A percentile compares a stretch with the other conserved stretches of the same genome.
phyloP scores from a whole-genome alignment of 2,329 filamentous ascomycete species.

The Ilyonectria sp. region DNA sequence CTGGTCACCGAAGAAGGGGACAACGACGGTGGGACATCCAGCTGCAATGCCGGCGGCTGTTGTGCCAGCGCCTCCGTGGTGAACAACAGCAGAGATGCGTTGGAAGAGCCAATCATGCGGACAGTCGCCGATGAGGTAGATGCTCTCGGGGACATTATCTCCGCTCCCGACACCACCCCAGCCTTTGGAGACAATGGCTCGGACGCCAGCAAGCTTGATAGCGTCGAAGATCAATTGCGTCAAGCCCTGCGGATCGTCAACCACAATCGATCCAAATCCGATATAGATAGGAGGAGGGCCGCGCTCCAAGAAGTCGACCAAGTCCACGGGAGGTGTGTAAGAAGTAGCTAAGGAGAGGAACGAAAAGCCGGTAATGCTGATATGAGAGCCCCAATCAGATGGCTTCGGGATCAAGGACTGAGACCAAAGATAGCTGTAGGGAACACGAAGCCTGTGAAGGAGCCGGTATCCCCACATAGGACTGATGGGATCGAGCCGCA shows the following conservation, averaged over 20 bases:
- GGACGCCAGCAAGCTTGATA: slow-evolving; percentile 68
- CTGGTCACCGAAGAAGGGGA: slow-evolving; percentile 77
- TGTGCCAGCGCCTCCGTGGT: slow-evolving; percentile 57
- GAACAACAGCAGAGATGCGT: slow-evolving; percentile 70
- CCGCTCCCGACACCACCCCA: slow-evolving; percentile 73
- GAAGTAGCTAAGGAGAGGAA: slow-evolving; percentile 68
- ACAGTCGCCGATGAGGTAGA: slow-evolving; percentile 75
- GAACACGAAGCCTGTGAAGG: slow-evolving; percentile 74
- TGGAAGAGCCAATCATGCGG: slow-evolving; percentile 79
- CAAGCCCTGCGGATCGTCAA: slow-evolving; percentile 72
- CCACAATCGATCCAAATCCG: slow-evolving; percentile 77
- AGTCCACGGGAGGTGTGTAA: slow-evolving; percentile 69
- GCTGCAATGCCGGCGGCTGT: slow-evolving; percentile 73
- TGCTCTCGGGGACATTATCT: slow-evolving; percentile 59
- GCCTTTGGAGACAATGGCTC: slow-evolving; percentile 74
- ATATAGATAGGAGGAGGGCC: slow-evolving; percentile 74
- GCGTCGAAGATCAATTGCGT: slow-evolving; percentile 73
- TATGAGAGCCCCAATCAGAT: slow-evolving; percentile 71
- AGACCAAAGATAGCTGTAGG: slow-evolving; percentile 82
- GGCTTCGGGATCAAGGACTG: slow-evolving; percentile 76
- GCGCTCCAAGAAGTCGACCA: slow-evolving; percentile 65
- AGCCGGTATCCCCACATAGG: slow-evolving; percentile 77
- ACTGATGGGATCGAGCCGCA: slow-evolving; percentile 76
- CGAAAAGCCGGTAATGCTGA: slow-evolving; percentile 74
- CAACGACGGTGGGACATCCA: slow-evolving; percentile 74